These are phyloP conservation scores for Cladobotryum protrusum DNA, from an alignment of 2,329 filamentous ascomycete genomes.

Conservation along the genomic window DNA sequence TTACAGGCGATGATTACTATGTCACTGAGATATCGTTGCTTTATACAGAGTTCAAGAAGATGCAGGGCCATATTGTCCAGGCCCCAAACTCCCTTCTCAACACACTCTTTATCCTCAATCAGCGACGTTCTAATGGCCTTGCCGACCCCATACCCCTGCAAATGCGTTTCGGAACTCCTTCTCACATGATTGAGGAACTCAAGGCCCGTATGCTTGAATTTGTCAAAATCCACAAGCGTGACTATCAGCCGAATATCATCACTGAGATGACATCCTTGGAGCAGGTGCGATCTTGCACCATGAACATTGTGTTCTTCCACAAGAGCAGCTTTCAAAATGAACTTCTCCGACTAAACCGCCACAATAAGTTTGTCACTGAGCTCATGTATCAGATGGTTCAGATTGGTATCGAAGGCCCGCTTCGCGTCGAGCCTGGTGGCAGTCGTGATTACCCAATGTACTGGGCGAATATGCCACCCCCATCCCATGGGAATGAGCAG, in stretches of 20 bases:
- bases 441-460: conserved; percentile 63
- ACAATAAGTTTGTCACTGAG: conserved; percentile 91
- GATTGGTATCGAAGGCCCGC: conserved; percentile 76
- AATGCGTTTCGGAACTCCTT: conserved; percentile 82
- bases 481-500: conserved; percentile 26
- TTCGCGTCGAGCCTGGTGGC: conserved; percentile 55
- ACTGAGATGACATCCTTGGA: conserved; percentile 76
- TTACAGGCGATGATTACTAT: conserved; percentile 88
- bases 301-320: conserved; percentile 96
- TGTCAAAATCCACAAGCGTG: conserved; percentile 77
- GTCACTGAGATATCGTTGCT: conserved; percentile 89
- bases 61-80: conserved; percentile 94
- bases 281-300: conserved; percentile 75
- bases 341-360: conserved; percentile 76
- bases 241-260: conserved; percentile 79
- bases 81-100: conserved; percentile 93
- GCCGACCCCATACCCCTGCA: conserved; percentile 79
- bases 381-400: conserved; percentile 81
- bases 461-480: conserved; percentile 32
- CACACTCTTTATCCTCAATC: conserved; percentile 89
- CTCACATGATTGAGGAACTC: conserved; percentile 76
- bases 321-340: conserved; percentile 97
- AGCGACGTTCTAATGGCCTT: conserved; percentile 79
- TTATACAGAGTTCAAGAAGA: conserved; percentile 98
- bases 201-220: conserved; percentile 77